A percentile compares a stretch with the other conserved stretches of the same genome.
Conservation (phyloP, 2,329 filamentous ascomycete genomes). For the Sporothrix globosa region DNA sequence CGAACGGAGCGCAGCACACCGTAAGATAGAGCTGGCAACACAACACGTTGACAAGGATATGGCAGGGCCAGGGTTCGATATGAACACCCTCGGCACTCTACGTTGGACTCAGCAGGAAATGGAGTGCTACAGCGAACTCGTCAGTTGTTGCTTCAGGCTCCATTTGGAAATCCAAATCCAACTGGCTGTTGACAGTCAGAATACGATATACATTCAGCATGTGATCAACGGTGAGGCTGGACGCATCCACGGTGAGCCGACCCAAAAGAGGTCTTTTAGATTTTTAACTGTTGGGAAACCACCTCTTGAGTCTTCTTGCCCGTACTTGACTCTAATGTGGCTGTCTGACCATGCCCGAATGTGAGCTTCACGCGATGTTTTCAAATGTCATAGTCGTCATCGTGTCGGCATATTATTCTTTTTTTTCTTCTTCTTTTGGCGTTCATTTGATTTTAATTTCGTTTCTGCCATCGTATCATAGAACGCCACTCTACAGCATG, state of each 20-base stretch:
- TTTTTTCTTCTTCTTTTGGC: background rate
- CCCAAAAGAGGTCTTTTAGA: background rate
- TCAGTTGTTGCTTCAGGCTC: background rate
- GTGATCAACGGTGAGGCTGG: background rate
- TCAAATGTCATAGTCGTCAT: background rate
- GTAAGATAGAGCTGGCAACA: slow-evolving; percentile 8
- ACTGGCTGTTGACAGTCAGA: background rate
- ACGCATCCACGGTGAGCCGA: background rate
- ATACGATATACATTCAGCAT: background rate
- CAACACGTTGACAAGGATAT: background rate
- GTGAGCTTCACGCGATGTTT: slow-evolving; percentile 2
- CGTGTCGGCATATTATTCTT: background rate
- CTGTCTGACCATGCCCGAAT: background rate
- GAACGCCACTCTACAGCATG: slow-evolving; percentile 65
- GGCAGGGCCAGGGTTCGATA: background rate
- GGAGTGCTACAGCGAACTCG: too few species aligned
- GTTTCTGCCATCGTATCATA: background rate
- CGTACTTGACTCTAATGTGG: slow-evolving; percentile 1
- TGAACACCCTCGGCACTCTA: slow-evolving; percentile 8
- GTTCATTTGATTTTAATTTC: slow-evolving; percentile 1
- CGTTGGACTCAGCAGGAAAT: background rate
- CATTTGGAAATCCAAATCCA: background rate
- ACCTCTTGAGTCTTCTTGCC: background rate
- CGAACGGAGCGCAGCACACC: background rate
- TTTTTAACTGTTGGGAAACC: background rate